phyloP scores from a whole-genome alignment of 2,329 filamentous ascomycete species.

The Arthrobotrys musiformis region DNA sequence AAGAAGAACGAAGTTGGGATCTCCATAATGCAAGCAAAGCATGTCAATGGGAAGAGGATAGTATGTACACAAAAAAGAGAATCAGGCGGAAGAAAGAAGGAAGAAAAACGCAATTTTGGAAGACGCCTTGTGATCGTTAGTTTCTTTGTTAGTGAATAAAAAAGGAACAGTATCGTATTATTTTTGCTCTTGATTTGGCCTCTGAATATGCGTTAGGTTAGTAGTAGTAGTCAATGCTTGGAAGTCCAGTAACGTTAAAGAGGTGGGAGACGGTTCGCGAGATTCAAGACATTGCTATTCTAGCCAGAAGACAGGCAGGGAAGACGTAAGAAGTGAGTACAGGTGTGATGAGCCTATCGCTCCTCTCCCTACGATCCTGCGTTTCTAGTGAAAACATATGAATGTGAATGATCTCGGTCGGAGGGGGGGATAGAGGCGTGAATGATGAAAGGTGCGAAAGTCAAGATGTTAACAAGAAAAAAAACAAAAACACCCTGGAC shows the following conservation, averaged over 20 bases:
- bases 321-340: conserved; percentile 43
- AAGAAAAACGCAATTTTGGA: conserved; percentile 31
- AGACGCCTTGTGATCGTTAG: conserved; percentile 49
- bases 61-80: conserved; percentile 54
- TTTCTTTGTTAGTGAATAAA: conserved; percentile 29
- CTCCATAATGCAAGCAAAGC: conserved; percentile 35
- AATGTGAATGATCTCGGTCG: neutral
- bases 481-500: conserved; percentile 41
- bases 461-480: conserved; percentile 35
- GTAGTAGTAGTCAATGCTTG: neutral
- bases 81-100: too few species aligned
- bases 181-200: conserved; percentile 7
- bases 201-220: conserved; percentile 3
- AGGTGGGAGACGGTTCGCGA: conserved; percentile 7
- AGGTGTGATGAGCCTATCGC: conserved; percentile 32
- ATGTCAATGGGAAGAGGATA: conserved; percentile 37
- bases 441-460: conserved; percentile 15
- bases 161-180: conserved; percentile 19
- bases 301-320: conserved; percentile 9
- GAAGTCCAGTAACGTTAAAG: neutral
- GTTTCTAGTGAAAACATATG: conserved; percentile 17
- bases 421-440: neutral
- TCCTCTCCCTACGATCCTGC: conserved; percentile 34
- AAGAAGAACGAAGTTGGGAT: conserved; percentile 7
- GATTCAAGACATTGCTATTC: conserved; percentile 53